A percentile compares a stretch with the other conserved stretches of the same genome.
Conservation (phyloP, 441 rosid species). For the Bocquillonia castaneifolia region DNA sequence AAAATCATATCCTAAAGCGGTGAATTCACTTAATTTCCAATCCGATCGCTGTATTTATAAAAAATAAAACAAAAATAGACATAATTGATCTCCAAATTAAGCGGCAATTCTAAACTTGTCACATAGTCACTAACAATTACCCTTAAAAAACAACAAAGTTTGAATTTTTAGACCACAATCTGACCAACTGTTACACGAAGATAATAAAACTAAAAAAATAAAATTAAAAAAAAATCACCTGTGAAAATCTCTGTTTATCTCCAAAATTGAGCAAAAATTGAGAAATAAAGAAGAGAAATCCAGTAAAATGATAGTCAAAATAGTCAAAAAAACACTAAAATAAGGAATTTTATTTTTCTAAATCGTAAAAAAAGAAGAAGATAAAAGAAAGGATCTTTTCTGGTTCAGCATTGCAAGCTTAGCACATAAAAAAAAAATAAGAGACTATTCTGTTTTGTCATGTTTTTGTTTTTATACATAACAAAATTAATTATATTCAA, state of each 20-base stretch:
- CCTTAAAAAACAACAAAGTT: not conserved
- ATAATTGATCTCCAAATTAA: conserved; percentile 10
- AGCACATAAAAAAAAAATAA: conserved; percentile 27
- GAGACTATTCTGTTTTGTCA: conserved; percentile 29
- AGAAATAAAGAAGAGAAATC: conserved; percentile 18
- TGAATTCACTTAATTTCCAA: conserved; percentile 24
- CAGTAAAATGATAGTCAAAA: conserved; percentile 9
- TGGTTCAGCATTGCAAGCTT: conserved; percentile 45
- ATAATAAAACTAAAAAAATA: conserved; percentile 33
- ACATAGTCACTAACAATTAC: not conserved
- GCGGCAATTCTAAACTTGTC: conserved; percentile 12
- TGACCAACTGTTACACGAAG: conserved; percentile 27
- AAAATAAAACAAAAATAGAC: not conserved
- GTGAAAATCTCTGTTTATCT: conserved; percentile 22
- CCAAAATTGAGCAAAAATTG: conserved; percentile 14
- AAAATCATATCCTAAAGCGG: conserved; percentile 2
- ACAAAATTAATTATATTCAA: conserved; percentile 27
- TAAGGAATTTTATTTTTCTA: not conserved
- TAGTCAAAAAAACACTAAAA: not conserved
- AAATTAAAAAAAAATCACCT: conserved; percentile 21
- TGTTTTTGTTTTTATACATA: conserved; percentile 28
- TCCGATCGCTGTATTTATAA: conserved; percentile 24
- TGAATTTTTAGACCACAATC: conserved; percentile 10
- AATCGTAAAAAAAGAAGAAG: conserved; percentile 1
- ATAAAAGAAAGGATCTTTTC: conserved; percentile 34